A percentile compares a stretch with the other conserved stretches of the same genome.
phyloP scores from a whole-genome alignment of 805 yeast genomes.

The Teunomyces pallodes region DNA sequence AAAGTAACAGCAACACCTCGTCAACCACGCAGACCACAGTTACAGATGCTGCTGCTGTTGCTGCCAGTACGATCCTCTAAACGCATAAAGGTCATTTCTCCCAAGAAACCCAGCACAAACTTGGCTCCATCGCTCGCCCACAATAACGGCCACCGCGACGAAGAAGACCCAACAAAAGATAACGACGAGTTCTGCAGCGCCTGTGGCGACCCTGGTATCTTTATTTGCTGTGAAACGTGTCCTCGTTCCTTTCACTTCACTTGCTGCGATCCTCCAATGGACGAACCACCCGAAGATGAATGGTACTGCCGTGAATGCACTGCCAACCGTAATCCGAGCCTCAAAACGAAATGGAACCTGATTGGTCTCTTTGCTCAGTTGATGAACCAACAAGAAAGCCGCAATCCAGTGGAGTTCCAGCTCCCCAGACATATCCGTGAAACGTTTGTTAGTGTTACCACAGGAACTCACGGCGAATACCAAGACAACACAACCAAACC shows the following conservation, averaged over 20 bases:
- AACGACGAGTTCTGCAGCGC: constrained; percentile 92
- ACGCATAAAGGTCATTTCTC: constrained; percentile 28
- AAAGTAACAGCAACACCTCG: constrained; percentile 1
- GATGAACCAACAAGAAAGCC: constrained; percentile 63
- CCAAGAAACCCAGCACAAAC: constrained; percentile 26
- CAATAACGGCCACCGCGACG: neutral
- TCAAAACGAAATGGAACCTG: constrained; percentile 22
- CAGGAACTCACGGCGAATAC: constrained; percentile 71
- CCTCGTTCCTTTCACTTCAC: constrained; percentile 89
- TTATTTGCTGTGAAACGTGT: constrained; percentile 91
- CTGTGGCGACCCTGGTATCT: constrained; percentile 86
- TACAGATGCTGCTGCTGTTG: no score
- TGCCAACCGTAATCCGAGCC: constrained; percentile 36
- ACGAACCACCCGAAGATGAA: constrained; percentile 79
- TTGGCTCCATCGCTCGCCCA: constrained; percentile 18
- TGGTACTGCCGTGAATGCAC: constrained; percentile 87
- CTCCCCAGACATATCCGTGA: constrained; percentile 72
- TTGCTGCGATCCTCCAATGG: constrained; percentile 88
- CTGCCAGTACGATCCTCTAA: constrained; percentile 1
- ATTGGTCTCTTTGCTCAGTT: constrained; percentile 56
- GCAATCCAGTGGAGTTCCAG: constrained; percentile 38
- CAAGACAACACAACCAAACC: constrained; percentile 49
- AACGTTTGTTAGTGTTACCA: constrained; percentile 66
- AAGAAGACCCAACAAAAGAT: constrained; percentile 17
- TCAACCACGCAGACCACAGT: neutral